Conservation (phyloP, 805 yeast genomes). For the Sugiyamaella americana region DNA sequence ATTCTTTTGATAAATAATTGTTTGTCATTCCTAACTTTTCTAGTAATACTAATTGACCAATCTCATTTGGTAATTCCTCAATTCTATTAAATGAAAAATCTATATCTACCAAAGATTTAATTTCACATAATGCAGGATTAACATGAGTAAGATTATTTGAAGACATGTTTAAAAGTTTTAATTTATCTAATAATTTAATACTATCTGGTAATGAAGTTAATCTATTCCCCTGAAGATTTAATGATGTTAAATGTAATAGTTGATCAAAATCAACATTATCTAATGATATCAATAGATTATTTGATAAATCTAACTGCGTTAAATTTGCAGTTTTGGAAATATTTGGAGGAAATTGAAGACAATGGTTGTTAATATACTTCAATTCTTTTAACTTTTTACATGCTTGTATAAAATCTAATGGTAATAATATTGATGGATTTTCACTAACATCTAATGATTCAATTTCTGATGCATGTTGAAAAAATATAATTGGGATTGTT, state of each 20-base stretch:
- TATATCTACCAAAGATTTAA: conserved; percentile 54
- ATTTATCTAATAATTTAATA: conserved; percentile 47
- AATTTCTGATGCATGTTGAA: conserved; percentile 73
- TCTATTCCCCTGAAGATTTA: conserved; percentile 73
- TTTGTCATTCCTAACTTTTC: conserved; percentile 70
- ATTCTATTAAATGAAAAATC: conserved; percentile 81
- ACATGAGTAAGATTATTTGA: conserved; percentile 60
- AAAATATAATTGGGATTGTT: conserved; percentile 78
- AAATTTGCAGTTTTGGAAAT: conserved; percentile 64
- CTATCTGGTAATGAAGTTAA: conserved; percentile 55
- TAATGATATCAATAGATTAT: conserved; percentile 54
- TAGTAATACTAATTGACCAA: conserved; percentile 54
- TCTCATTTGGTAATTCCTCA: conserved; percentile 50
- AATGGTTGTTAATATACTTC: conserved; percentile 65
- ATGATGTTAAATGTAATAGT: conserved; percentile 47
- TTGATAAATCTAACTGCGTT: conserved; percentile 63
- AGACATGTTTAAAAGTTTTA: conserved; percentile 63
- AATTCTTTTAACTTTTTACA: conserved; percentile 65
- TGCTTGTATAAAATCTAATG: conserved; percentile 77
- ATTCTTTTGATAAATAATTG: conserved; percentile 49
- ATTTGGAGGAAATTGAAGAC: conserved; percentile 66
- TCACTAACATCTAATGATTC: conserved; percentile 75
- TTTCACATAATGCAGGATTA: conserved; percentile 54
- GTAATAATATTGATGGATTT: conserved; percentile 79
- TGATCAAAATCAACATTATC: conserved; percentile 49